Base-by-base conservation (phyloP, 306 rosid species). In the Cyclanthera cordifolia region DNA sequence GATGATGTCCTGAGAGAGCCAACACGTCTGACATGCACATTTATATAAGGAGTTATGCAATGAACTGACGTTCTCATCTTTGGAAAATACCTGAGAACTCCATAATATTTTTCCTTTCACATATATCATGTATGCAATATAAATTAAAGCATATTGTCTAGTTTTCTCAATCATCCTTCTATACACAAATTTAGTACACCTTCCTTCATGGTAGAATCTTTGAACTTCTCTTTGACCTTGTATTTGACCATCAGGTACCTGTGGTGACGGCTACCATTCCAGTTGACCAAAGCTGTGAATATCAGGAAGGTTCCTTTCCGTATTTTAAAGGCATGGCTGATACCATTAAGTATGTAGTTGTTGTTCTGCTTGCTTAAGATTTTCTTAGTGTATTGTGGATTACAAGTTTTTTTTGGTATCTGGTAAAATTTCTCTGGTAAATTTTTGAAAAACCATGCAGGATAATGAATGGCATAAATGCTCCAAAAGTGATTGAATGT, bases 401-500 rank as follows among this genome's bases (percentile, higher is more conserved):
- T 64, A 45, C 12, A 43, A 43, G 34, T 64, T 39, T 11, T 37
- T 61, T 64, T 52, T 64, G 53, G 19, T 14, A 64, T 41, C 50
- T 39, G 30, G 68, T 37, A 60, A 60, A 61, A 9, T 10, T 61
- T 50, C 37, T 61, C 4, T 23, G 4, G 30, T n/a, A 12, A 17
- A 37, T 39, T 61, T 39, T 12, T 5, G 14, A 4, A 59, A 59
- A 74, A 61, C 50, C 58, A 53, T 78, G 37, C 89, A 92, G 97
- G 81, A 80, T 92, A 74, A 92, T 92, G 97, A 87, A 81, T 82
- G 97, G 97, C 73, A 73, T 89, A 73, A 92, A 92, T 75, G 96
- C 97, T 78, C 97, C 97, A 34, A 92, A 92, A 80, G 97, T 92
- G 77, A 87, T 92, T 17, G 95, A 87, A 70, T 89, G 97, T 86